These are phyloP conservation scores for Litchi chinensis DNA, from an alignment of 345 rosid genomes.

Conservation along the genomic window DNA sequence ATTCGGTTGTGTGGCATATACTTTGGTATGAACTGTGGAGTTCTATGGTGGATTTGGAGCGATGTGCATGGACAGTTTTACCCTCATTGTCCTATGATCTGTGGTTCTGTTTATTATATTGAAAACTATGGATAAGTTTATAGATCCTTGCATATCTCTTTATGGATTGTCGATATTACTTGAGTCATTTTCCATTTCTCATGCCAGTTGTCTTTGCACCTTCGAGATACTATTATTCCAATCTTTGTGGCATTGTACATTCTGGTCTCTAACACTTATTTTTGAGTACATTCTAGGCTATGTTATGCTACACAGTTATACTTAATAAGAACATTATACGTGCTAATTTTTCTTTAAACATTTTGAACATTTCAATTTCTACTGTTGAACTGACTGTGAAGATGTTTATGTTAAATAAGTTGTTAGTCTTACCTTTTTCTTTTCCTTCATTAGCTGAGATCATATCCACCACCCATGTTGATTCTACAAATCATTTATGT, in stretches of 20 bases:
- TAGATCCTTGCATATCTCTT: neutral
- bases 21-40: neutral
- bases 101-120: neutral
- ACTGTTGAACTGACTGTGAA: neutral
- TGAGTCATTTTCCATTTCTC: neutral
- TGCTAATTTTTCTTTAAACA: neutral
- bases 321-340: neutral
- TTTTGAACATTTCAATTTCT: slow-evolving; percentile 4
- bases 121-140: neutral
- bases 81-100: neutral
- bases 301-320: neutral
- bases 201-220: neutral
- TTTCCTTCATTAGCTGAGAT: neutral
- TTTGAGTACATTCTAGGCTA: neutral
- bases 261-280: neutral
- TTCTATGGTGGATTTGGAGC: neutral
- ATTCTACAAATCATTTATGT: neutral
- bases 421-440: neutral
- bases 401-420: neutral
- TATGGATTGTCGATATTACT: no score
- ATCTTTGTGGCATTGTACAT: neutral
- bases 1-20: neutral
- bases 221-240: neutral
- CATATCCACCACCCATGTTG: neutral
- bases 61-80: neutral